phyloP scores from a whole-genome alignment of 805 yeast genomes.

The Cyberlindnera mycetangii region DNA sequence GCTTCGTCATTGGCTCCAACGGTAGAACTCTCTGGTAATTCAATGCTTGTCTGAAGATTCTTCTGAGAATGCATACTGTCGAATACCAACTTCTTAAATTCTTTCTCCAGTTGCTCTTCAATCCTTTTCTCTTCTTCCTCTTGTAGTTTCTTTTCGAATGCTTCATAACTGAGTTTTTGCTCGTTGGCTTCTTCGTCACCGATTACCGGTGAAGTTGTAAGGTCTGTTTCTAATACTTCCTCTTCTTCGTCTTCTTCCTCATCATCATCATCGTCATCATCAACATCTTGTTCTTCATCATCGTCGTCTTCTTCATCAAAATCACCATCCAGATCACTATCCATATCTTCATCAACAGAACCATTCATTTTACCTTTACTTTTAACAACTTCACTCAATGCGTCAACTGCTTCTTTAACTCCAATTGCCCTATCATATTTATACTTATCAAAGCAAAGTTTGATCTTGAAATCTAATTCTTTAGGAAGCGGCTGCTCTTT shows the following conservation, averaged over 20 bases:
- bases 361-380: conserved; percentile 6
- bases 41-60: conserved; percentile 8
- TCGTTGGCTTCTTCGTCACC: conserved; percentile 29
- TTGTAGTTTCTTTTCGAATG: conserved; percentile 35
- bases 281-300: conserved; percentile 16
- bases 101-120: conserved; percentile 52
- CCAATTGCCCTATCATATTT: conserved; percentile 35
- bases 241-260: conserved; percentile 14
- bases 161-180: conserved; percentile 35
- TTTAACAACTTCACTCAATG: conserved; percentile 34
- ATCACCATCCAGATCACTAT: conserved; percentile 15
- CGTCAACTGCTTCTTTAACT: conserved; percentile 42
- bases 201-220: conserved; percentile 3
- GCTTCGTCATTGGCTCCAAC: conserved; percentile 16
- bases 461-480: conserved; percentile 55
- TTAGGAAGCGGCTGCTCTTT: conserved; percentile 62
- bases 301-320: conserved; percentile 23
- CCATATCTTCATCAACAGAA: conserved; percentile 16
- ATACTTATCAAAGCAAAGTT: conserved; percentile 39
- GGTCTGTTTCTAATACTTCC: conserved; percentile 24
- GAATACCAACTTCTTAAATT: conserved; percentile 49
- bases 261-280: conserved; percentile 18
- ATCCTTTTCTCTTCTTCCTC: conserved; percentile 44
- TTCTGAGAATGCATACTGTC: conserved; percentile 43
- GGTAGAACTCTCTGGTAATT: conserved; percentile 17